Percentiles rank a stretch among this genome's conserved stretches.
These are phyloP conservation scores for Pseudogymnoascus sp. DNA, from an alignment of 2,329 filamentous ascomycete genomes.

Conservation along the genomic window DNA sequence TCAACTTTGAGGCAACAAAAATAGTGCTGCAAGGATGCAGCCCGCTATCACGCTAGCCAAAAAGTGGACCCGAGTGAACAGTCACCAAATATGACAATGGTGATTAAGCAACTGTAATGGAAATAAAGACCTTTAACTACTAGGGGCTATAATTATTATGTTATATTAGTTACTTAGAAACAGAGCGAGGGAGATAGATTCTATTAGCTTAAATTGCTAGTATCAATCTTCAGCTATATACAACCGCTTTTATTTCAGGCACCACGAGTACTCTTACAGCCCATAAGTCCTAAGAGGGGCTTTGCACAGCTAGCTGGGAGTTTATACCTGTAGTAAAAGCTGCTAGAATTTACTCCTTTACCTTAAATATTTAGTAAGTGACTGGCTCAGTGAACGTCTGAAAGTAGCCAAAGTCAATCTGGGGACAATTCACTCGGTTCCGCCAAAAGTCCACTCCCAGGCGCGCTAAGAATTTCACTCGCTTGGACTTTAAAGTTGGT, in stretches of 20 bases:
- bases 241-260: too few relatives aligned
- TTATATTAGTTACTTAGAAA: background rate
- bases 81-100: background rate
- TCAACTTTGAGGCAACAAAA: constrained; percentile 9
- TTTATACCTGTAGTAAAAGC: background rate
- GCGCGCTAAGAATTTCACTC: constrained; percentile 4
- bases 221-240: background rate
- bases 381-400: background rate
- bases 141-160: background rate
- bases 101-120: background rate
- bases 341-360: background rate
- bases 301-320: background rate
- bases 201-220: background rate
- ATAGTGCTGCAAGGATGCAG: constrained; percentile 8
- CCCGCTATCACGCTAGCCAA: constrained; percentile 1
- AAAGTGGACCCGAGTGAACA: background rate
- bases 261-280: background rate
- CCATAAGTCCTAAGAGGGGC: background rate
- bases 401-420: background rate
- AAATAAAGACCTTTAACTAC: background rate
- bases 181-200: background rate
- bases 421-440: background rate
- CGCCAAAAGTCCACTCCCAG: background rate
- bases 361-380: background rate
- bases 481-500: constrained; percentile 2